These are phyloP conservation scores for Xanthoconium separans DNA, from an alignment of 1,284 basidiomycete species.

Conservation along the genomic window DNA sequence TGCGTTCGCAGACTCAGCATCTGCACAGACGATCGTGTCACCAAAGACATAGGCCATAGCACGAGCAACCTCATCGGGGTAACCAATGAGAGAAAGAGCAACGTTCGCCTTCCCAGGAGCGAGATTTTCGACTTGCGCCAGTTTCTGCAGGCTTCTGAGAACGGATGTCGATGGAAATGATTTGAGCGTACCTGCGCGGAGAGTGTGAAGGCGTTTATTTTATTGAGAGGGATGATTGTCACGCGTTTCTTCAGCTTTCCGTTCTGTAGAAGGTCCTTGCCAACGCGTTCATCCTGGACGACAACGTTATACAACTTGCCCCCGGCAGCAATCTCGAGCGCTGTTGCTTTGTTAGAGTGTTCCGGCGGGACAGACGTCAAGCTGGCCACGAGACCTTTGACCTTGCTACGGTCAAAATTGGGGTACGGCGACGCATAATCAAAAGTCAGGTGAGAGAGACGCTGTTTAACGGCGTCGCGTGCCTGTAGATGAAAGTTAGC, in stretches of 20 bases:
- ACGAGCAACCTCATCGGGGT: conserved; percentile 79
- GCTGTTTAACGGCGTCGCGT: conserved; percentile 70
- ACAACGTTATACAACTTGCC: conserved; percentile 94
- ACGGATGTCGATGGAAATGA: background rate
- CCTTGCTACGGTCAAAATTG: conserved; percentile 82
- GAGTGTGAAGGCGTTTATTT: conserved; percentile 77
- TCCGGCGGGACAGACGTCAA: conserved; percentile 74
- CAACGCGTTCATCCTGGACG: conserved; percentile 88
- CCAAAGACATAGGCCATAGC: conserved; percentile 97
- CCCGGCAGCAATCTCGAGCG: conserved; percentile 92
- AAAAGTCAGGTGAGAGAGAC: conserved; percentile 79
- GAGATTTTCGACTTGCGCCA: conserved; percentile 72
- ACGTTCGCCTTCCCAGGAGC: conserved; percentile 83
- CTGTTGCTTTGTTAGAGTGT: conserved; percentile 81
- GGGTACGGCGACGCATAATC: conserved; percentile 78
- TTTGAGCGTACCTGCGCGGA: conserved; percentile 52
- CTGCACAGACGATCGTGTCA: conserved; percentile 89
- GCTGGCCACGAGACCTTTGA: conserved; percentile 92
- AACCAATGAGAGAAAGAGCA: conserved; percentile 87
- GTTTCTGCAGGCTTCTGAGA: conserved; percentile 52
- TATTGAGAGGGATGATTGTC: conserved; percentile 93
- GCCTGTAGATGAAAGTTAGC: conserved; percentile 43
- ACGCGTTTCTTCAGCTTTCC: conserved; percentile 88
- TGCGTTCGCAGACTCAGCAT: conserved; percentile 83
- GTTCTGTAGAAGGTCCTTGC: conserved; percentile 81